Evolutionary conservation across 2,329 filamentous ascomycete genomes (phyloP).

Genomic region (Hypoxylon rubiginosum): DNA sequence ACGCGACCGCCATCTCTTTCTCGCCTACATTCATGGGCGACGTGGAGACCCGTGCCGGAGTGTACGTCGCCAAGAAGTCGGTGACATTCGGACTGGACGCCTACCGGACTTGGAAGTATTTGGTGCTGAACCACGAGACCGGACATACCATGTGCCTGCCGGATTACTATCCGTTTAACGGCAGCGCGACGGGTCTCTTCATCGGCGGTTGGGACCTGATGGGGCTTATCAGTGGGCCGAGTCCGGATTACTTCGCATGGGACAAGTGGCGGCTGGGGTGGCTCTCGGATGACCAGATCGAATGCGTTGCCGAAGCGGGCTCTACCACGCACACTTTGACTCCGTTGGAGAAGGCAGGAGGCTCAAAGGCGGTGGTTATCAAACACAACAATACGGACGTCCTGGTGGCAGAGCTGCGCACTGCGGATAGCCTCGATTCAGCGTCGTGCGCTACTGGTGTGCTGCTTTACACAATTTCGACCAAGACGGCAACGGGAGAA

Average conservation of each 20-base stretch:
- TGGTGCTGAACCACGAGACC: conserved; percentile 56
- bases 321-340: conserved; percentile 48
- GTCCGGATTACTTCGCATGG: conserved; percentile 56
- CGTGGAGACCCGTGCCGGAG: conserved; percentile 44
- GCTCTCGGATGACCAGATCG: conserved; percentile 52
- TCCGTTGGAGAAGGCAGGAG: conserved; percentile 42
- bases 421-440: conserved; percentile 44
- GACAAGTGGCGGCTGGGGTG: conserved; percentile 57
- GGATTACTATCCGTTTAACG: conserved; percentile 54
- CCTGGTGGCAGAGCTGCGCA: conserved; percentile 53
- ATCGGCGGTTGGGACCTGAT: conserved; percentile 56
- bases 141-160: conserved; percentile 57
- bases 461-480: conserved; percentile 55
- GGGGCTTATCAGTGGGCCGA: conserved; percentile 53
- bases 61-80: conserved; percentile 49
- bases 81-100: conserved; percentile 53
- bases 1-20: conserved; percentile 47
- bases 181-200: conserved; percentile 47
- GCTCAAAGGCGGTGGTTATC: conserved; percentile 50
- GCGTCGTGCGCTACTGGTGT: conserved; percentile 52
- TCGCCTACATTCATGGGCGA: conserved; percentile 46
- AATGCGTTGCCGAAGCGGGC: conserved; percentile 48
- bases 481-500: conserved; percentile 45
- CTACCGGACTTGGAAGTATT: conserved; percentile 51
- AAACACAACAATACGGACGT: conserved; percentile 43